Base-by-base conservation (phyloP, 75 land plant genomes). In the Cryptomeria japonica region DNA sequence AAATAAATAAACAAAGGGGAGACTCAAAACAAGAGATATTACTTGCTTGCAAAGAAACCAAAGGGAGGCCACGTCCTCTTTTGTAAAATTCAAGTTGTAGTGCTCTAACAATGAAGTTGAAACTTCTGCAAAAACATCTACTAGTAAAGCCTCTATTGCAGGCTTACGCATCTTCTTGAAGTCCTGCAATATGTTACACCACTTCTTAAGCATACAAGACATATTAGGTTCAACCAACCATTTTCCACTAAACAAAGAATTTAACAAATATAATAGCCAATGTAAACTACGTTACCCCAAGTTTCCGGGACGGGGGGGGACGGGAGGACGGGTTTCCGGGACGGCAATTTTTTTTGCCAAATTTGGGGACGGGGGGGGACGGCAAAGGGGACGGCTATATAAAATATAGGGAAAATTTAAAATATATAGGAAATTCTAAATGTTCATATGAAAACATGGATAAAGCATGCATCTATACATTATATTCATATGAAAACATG, bases 11-110 rank as follows among this genome's bases (percentile, higher is more conserved):
- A 64, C 70, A 78, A 42, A 10, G 31, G n/a, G 46, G 56, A 49
- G 37, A 83, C 25, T 37, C 37, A 88, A 34, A 34, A 10, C 31
- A 41, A 18, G 18, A 80, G 13, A 51, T 49, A 58, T 39, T 88
- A 94, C 99, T 95, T 97, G 96, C 83, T 94, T 97, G 87, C 99
- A 97, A 3, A 97, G 90, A 88, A 94, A 94, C 99, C 99, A 97
- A 15, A 97, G 93, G 47, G 96, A 91, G 44, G 96, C 83, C 37
- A 90, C 84, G 85, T 95, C 96, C 46, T 91, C 89, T 38, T 82
- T 87, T 34, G 96, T 95, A 58, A 97, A 90, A 77, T 93, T 93
- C 85, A 95, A 85, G 1, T 86, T 84, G 78, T 90, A 95, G 41
- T 98, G 94, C 31, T 46, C 84, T 41, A 49, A 31, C 16, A 96